Percentiles rank a stretch among this genome's conserved stretches.
Evolutionary conservation across 139 green algal genomes (phyloP).

Genomic region (Haematococcus lacustris): DNA sequence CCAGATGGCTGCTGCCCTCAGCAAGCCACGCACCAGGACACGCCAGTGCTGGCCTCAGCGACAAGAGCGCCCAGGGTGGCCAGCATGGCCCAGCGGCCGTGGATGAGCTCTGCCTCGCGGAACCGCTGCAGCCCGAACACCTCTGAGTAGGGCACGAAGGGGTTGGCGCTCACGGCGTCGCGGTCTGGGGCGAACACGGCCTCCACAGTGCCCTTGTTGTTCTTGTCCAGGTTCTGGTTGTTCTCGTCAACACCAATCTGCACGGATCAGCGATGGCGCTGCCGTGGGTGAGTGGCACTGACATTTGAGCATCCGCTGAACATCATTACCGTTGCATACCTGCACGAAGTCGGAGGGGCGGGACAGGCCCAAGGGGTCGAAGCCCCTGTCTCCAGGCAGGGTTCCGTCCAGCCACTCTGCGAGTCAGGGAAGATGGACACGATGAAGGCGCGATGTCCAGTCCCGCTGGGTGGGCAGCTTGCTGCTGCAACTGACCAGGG

Average conservation of each 20-base stretch:
- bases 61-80: slow-evolving; percentile 72
- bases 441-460: too few species aligned
- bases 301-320: too few species aligned
- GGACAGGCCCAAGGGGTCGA: slow-evolving; percentile 80
- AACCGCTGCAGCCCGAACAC: slow-evolving; percentile 92
- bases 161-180: slow-evolving; percentile 40
- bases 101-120: slow-evolving; percentile 91
- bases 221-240: slow-evolving; percentile 85
- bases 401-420: slow-evolving; percentile 71
- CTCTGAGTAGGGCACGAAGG: slow-evolving; percentile 72
- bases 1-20: not conserved
- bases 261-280: too few species aligned
- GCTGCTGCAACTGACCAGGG: slow-evolving; percentile 33
- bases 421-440: too few species aligned
- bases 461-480: too few species aligned
- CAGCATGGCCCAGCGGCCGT: slow-evolving; percentile 95
- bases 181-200: slow-evolving; percentile 43
- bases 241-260: slow-evolving; percentile 85
- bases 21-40: slow-evolving; percentile 55
- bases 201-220: slow-evolving; percentile 76
- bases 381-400: slow-evolving; percentile 79
- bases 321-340: slow-evolving; percentile 38
- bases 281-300: too few species aligned
- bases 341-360: slow-evolving; percentile 79
- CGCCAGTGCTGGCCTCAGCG: slow-evolving; percentile 70